phyloP scores from a whole-genome alignment of 192 early-diverging fungal genomes.

The Linnemannia schmuckeri region DNA sequence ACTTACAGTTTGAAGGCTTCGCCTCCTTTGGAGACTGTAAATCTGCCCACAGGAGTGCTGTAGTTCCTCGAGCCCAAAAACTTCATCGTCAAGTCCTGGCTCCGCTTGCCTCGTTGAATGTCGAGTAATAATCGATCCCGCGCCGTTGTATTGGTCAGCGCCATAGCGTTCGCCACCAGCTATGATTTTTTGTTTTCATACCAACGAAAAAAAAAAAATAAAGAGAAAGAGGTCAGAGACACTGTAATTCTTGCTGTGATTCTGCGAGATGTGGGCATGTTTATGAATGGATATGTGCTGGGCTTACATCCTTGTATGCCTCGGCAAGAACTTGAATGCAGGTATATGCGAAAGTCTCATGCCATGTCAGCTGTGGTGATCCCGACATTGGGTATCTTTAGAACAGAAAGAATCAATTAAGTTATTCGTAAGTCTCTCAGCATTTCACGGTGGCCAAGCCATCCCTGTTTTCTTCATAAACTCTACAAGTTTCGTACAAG shows the following conservation, averaged over 20 bases:
- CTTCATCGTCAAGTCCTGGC: constrained; percentile 20
- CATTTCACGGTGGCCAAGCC: too few species aligned
- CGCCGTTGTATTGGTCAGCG: not conserved
- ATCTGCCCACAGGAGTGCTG: constrained; percentile 23
- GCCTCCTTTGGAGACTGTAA: constrained; percentile 12
- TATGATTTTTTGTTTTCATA: not conserved
- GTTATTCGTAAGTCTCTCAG: too few species aligned
- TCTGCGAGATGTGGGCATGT: too few species aligned
- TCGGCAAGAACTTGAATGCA: constrained; percentile 35
- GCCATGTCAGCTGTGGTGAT: constrained; percentile 29
- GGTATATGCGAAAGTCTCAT: constrained; percentile 44
- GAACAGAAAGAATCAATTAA: not conserved
- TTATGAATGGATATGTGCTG: not conserved
- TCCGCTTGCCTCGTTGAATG: constrained; percentile 21
- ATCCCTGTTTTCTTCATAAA: not conserved
- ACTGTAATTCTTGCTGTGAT: not conserved
- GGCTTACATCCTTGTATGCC: constrained; percentile 34
- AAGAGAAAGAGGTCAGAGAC: too few species aligned
- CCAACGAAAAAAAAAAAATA: too few species aligned
- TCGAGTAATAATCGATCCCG: not conserved
- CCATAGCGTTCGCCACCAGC: constrained; percentile 19
- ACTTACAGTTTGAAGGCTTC: constrained; percentile 15
- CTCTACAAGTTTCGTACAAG: not conserved
- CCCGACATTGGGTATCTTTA: constrained; percentile 31
- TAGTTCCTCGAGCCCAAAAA: constrained; percentile 9